Conservation (phyloP, 768 basidiomycete species). For the Termitomyces sp. region DNA sequence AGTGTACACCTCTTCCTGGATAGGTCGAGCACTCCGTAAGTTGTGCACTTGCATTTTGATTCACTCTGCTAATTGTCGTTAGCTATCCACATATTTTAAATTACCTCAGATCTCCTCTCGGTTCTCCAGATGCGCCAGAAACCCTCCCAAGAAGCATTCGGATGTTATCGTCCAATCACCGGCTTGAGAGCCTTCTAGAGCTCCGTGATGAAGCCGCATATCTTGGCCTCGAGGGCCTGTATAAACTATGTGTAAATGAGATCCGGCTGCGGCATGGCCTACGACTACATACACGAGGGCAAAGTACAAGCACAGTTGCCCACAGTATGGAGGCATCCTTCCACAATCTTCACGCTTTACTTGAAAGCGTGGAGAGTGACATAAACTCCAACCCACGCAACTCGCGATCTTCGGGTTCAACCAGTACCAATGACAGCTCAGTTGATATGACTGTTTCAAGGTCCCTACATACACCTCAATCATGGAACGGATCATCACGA, state of each 20-base stretch:
- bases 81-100: constrained; percentile 69
- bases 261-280: constrained; percentile 45
- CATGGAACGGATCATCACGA: constrained; percentile 30
- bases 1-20: constrained; percentile 73
- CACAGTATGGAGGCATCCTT: constrained; percentile 51
- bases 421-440: constrained; percentile 12
- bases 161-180: constrained; percentile 35
- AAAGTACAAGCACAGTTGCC: constrained; percentile 26
- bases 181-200: constrained; percentile 64
- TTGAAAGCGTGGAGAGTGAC: constrained; percentile 43
- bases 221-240: constrained; percentile 61
- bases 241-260: constrained; percentile 63
- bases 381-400: constrained; percentile 13
- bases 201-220: constrained; percentile 76
- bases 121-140: constrained; percentile 39
- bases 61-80: constrained; percentile 3
- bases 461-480: constrained; percentile 38
- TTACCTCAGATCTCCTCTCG: constrained; percentile 59
- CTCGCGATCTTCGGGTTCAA: constrained; percentile 16
- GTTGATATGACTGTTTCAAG: constrained; percentile 16
- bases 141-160: constrained; percentile 56
- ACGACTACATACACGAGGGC: constrained; percentile 36
- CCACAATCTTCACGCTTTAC: constrained; percentile 54
- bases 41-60: constrained; percentile 8
- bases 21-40: constrained; percentile 74